Conservation (phyloP, 306 rosid species). For the Dalbergia oliveri region DNA sequence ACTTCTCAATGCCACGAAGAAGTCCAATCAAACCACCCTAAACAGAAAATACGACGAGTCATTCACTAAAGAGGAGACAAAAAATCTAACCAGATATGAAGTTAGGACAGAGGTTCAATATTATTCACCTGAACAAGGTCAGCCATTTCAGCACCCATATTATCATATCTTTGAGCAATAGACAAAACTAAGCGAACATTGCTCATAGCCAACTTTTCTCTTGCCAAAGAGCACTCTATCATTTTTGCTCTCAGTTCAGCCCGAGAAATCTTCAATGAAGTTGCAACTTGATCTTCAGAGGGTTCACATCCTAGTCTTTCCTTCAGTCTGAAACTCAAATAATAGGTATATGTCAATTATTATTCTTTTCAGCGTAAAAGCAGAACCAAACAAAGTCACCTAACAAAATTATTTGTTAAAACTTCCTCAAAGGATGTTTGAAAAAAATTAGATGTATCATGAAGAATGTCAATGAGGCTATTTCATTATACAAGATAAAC, state of each 20-base stretch:
- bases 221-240: conserved; percentile 83
- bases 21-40: conserved; percentile 98
- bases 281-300: conserved; percentile 84
- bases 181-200: conserved; percentile 94
- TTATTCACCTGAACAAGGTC: conserved; percentile 92
- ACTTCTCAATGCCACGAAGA: conserved; percentile 93
- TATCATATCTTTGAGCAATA: conserved; percentile 93
- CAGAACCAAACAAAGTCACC: conserved; percentile 26
- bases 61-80: conserved; percentile 23
- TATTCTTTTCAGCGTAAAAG: conserved; percentile 27
- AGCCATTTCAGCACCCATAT: conserved; percentile 91
- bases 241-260: conserved; percentile 66
- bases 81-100: conserved; percentile 11
- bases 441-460: neutral
- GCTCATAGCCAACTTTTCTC: conserved; percentile 94
- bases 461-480: neutral
- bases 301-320: conserved; percentile 91
- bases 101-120: conserved; percentile 17
- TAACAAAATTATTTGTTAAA: conserved; percentile 26
- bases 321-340: conserved; percentile 68
- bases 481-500: neutral
- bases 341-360: conserved; percentile 20
- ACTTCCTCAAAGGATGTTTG: conserved; percentile 26
- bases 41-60: conserved; percentile 36
- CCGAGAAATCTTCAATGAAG: conserved; percentile 77